Evolutionary conservation across 495 filamentous ascomycete genomes (phyloP), one percentile per base, ranked within the genome.

Genomic region (Penicillium longicatenatum): DNA sequence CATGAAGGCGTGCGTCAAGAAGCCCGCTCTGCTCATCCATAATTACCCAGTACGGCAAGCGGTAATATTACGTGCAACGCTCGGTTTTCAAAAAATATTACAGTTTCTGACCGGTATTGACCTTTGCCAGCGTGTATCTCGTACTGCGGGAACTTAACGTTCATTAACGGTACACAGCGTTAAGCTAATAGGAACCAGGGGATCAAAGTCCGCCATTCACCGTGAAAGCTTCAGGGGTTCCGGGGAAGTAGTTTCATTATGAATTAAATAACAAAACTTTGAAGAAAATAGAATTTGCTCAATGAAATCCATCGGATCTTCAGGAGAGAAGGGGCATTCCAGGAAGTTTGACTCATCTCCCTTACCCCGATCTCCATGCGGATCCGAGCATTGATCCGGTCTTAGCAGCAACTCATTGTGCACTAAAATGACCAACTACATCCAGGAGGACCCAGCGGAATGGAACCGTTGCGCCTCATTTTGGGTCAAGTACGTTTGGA

Each of bases 391-490:
- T 24, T 17, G 44, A 46, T 26, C 31, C 50, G 26, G 47, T 50
- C 47, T 35, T 35, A 33, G 47, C 29, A 35, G 17, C n/a, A 26
- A 4, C 26, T 6, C 26, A 26, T 26, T 26, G 26, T 26, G 7
- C 26, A 26, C 26, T 6, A 26, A 26, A n/a, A n/a, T n/a, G 24
- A 31, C 47, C 21, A 41, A 42, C 35, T 24, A 31, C 33, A 22
- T 20, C 14, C 31, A 26, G 50, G 29, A 19, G 35, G 41, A 57
- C 65, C 64, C 64, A 62, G 47, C 52, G 22, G 64, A 14, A 61
- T 61, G 67, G 67, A 68, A 70, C 64, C 55, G 45, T 65, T 62
- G 62, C 64, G 67, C 64, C 62, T 70, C 64, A 60, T 17, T 41
- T 59, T 19, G 44, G 48, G 35, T 29, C 17, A 21, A 53, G n/a